Evolutionary conservation across 441 rosid genomes (phyloP).

Genomic region (Gossypium schwendimanii): DNA sequence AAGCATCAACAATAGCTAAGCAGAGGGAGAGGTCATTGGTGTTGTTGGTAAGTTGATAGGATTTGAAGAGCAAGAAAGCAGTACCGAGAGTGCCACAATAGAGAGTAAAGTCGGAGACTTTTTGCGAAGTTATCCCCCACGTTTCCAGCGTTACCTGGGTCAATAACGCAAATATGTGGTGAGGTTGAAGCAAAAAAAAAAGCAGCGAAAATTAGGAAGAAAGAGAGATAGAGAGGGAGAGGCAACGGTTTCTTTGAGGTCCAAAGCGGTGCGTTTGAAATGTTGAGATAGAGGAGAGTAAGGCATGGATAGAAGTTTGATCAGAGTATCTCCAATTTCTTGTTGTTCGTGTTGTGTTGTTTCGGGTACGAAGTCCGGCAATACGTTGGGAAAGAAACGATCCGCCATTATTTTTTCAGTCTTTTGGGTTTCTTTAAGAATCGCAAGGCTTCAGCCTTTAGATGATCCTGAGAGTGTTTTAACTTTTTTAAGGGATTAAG

Average conservation of each 20-base stretch:
- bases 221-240: background rate
- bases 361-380: constrained; percentile 47
- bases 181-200: background rate
- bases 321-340: constrained; percentile 36
- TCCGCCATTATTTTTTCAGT: constrained; percentile 36
- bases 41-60: constrained; percentile 36
- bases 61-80: constrained; percentile 43
- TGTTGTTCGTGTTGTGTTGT: constrained; percentile 2
- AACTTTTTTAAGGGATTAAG: too few species aligned
- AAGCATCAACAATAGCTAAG: constrained; percentile 40
- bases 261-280: constrained; percentile 58
- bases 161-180: constrained; percentile 15
- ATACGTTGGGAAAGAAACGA: constrained; percentile 51
- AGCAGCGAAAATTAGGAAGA: background rate
- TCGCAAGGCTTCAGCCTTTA: background rate
- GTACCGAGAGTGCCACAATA: constrained; percentile 46
- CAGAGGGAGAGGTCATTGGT: constrained; percentile 39
- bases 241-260: constrained; percentile 61
- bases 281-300: constrained; percentile 45
- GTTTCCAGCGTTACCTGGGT: constrained; percentile 41
- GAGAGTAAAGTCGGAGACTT: constrained; percentile 39
- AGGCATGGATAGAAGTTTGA: constrained; percentile 56
- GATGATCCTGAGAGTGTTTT: too few species aligned
- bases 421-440: background rate
- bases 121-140: constrained; percentile 40